Percentiles rank a stretch among this genome's conserved stretches.
Evolutionary conservation across 1,284 basidiomycete species (phyloP).

Genomic region (Melampsora allii-populina): DNA sequence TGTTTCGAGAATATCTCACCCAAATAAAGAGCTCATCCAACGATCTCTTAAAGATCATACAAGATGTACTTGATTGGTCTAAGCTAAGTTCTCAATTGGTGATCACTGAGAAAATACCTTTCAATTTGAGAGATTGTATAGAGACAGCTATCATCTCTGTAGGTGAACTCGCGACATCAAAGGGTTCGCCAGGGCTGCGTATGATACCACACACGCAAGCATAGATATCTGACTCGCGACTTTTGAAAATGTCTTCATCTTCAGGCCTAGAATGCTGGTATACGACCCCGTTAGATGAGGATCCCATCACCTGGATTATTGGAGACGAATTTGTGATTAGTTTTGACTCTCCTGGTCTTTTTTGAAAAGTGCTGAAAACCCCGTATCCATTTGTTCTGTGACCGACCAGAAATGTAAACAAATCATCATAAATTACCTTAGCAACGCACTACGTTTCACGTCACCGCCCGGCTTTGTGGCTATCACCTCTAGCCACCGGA

Average conservation of each 20-base stretch:
- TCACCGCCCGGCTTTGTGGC: neutral
- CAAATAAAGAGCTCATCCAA: conserved; percentile 56
- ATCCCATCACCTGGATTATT: conserved; percentile 47
- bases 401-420: neutral
- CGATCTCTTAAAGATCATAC: conserved; percentile 56
- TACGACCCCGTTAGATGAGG: conserved; percentile 45
- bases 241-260: neutral
- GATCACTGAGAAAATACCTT: conserved; percentile 54
- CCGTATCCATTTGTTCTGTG: conserved; percentile 48
- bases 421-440: conserved; percentile 43
- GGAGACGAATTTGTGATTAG: conserved; percentile 50
- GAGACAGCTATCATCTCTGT: conserved; percentile 52
- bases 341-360: neutral
- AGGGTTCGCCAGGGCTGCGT: conserved; percentile 51
- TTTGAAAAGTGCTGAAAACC: conserved; percentile 18
- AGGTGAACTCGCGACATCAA: conserved; percentile 51
- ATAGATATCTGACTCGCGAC: conserved; percentile 35
- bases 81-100: conserved; percentile 56
- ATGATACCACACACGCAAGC: conserved; percentile 50
- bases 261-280: conserved; percentile 49
- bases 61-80: conserved; percentile 56
- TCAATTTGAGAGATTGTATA: conserved; percentile 53
- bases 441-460: neutral
- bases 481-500: neutral
- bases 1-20: conserved; percentile 55